phyloP scores from a whole-genome alignment of 1,284 basidiomycete genomes.

The Ceratobasidium papillatum region DNA sequence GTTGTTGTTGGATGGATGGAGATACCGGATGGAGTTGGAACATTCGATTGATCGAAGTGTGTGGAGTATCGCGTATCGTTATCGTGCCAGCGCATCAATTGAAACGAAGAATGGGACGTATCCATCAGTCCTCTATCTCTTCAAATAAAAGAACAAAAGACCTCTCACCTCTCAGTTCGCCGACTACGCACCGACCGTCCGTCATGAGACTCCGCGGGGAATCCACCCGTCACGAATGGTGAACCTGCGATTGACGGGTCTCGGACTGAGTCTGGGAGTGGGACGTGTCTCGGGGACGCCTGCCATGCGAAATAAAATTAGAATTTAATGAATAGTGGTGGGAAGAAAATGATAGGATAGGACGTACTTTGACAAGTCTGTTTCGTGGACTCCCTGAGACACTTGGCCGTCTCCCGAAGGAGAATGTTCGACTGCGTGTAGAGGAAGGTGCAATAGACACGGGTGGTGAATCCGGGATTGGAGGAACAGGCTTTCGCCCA shows the following conservation, averaged over 20 bases:
- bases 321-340: background rate
- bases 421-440: background rate
- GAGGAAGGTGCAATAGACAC: background rate
- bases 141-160: background rate
- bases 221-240: background rate
- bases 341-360: background rate
- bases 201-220: background rate
- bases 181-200: slow-evolving; percentile 10
- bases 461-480: background rate
- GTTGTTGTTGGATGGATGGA: too few species aligned
- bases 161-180: slow-evolving; percentile 1
- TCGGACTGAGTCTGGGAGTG: slow-evolving; percentile 28
- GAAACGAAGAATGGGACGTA: background rate
- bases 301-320: background rate
- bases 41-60: background rate
- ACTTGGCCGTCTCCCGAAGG: slow-evolving; percentile 2
- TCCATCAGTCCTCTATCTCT: background rate
- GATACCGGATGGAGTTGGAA: background rate
- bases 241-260: background rate
- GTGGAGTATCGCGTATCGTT: background rate
- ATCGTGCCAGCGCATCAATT: background rate
- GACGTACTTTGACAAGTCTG: slow-evolving; percentile 20
- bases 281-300: slow-evolving; percentile 6
- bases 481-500: background rate
- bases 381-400: background rate